phyloP scores from a whole-genome alignment of 371 early-diverging fungal genomes.

The Mucor sp. region DNA sequence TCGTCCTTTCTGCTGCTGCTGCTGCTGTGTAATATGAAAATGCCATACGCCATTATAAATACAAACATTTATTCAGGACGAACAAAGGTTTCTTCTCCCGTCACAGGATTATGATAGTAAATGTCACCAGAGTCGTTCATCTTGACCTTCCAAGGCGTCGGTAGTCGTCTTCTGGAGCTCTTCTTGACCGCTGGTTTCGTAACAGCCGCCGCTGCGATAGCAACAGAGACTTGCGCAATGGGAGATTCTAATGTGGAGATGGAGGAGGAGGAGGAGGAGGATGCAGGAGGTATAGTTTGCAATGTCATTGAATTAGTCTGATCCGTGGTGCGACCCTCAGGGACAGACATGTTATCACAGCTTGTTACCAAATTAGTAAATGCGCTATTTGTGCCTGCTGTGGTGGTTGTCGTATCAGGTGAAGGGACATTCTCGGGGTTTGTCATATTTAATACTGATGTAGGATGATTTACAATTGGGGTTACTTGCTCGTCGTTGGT shows the following conservation, averaged over 20 bases:
- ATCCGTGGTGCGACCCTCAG: not conserved
- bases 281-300: not conserved
- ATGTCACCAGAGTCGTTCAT: slow-evolving; percentile 19
- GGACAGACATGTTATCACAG: not conserved
- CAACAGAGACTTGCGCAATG: not conserved
- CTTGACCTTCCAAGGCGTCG: slow-evolving; percentile 8
- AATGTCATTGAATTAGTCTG: not conserved
- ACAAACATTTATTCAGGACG: slow-evolving; percentile 9
- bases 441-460: not conserved
- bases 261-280: not conserved
- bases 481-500: too few relatives aligned
- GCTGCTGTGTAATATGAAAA: too few relatives aligned
- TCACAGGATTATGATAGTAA: slow-evolving; percentile 6
- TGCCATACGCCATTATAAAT: not conserved
- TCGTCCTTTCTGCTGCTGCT: too few relatives aligned
- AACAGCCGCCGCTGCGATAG: not conserved
- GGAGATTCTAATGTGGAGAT: not conserved
- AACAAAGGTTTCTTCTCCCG: slow-evolving; percentile 2
- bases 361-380: not conserved
- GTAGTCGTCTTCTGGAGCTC: not conserved
- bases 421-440: not conserved
- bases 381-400: not conserved
- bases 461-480: not conserved
- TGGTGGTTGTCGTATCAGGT: not conserved
- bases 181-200: not conserved